Evolutionary conservation across 1,284 basidiomycete species (phyloP), one percentile per base, ranked within the genome.

Genomic region (Naganishia sp.): DNA sequence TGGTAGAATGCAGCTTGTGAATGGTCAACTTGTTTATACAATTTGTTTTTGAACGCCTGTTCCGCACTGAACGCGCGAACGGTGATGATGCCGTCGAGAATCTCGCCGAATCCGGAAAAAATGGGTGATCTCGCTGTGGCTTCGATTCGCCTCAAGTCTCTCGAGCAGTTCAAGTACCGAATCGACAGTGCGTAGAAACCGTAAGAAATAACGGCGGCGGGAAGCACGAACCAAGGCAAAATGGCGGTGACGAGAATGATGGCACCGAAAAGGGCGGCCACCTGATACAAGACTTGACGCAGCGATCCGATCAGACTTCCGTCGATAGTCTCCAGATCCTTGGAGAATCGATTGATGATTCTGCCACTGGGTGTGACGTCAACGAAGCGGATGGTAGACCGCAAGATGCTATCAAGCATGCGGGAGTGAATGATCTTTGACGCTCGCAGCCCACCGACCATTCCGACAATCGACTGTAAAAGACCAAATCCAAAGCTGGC

Each of bases 61-160:
- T 94, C 92, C 1, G 87, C 89, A 10, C 88, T 89, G 79, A 94
- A 96, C 0, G 92, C 94, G 55, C 93, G 86, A 45, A 95, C 90
- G n/a, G 89, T 88, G 52, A 90, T 81, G 56, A 92, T 88, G 23
- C 90, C 90, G 60, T 82, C 84, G 45, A 93, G 81, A 15, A 92
- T 81, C 74, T 94, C 90, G 68, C 84, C 85, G 73, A 93, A 92
- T 61, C 88, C 75, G 65, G 45, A 74, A 71, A 75, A 80, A 63
- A 80, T 79, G 3, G 79, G 79, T 15, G 77, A 78, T 68, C 68
- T 50, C 43, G 75, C 70, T 11, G 77, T 80, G 18, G 79, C 75
- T 76, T 92, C 90, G 84, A 92, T 88, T 23, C 90, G 82, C 55
- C 90, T 84, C 33, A 92, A 80, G 72, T 90, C 89, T 63, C 90